Percentiles rank a stretch among this genome's conserved stretches.
Evolutionary conservation across 2,329 filamentous ascomycete genomes (phyloP).

Genomic region (Colletotrichum spinosum): DNA sequence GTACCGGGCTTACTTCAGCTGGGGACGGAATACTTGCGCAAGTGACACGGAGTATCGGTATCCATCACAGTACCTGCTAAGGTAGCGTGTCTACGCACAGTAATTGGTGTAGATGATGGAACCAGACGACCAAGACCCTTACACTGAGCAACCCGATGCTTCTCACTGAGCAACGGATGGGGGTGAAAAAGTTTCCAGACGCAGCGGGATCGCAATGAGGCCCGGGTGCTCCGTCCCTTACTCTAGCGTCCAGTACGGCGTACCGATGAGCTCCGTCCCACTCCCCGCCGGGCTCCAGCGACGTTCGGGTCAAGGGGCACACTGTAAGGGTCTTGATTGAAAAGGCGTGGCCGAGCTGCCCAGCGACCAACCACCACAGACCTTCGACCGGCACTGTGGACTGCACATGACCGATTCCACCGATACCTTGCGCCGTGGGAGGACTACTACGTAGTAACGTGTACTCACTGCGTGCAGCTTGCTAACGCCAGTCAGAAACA

Average conservation of each 20-base stretch:
- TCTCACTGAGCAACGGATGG: conserved; percentile 24
- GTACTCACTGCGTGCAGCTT: background rate
- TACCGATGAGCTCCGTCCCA: background rate
- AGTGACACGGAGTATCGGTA: too few species aligned
- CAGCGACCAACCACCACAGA: conserved; percentile 30
- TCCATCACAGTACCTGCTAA: conserved; percentile 1
- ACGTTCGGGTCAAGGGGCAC: background rate
- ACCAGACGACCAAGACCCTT: conserved; percentile 30
- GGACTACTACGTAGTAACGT: too few species aligned
- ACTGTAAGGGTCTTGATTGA: conserved; percentile 2
- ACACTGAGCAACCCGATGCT: conserved; percentile 34
- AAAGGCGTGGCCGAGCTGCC: conserved; percentile 11
- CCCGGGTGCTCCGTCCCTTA: conserved; percentile 2
- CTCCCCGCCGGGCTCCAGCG: conserved; percentile 7
- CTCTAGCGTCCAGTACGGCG: background rate
- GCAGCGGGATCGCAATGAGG: conserved; percentile 13
- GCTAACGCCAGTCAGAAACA: conserved; percentile 34
- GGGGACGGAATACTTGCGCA: too few species aligned
- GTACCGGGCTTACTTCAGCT: too few species aligned
- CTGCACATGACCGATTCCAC: background rate
- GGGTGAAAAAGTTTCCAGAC: conserved; percentile 14
- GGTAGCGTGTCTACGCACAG: too few species aligned
- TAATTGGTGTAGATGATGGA: too few species aligned
- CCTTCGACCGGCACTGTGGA: conserved; percentile 28
- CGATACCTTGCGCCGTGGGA: too few species aligned